Evolutionary conservation across 208 protist genomes (phyloP).

Genomic region (Histomonas meleagridis): DNA sequence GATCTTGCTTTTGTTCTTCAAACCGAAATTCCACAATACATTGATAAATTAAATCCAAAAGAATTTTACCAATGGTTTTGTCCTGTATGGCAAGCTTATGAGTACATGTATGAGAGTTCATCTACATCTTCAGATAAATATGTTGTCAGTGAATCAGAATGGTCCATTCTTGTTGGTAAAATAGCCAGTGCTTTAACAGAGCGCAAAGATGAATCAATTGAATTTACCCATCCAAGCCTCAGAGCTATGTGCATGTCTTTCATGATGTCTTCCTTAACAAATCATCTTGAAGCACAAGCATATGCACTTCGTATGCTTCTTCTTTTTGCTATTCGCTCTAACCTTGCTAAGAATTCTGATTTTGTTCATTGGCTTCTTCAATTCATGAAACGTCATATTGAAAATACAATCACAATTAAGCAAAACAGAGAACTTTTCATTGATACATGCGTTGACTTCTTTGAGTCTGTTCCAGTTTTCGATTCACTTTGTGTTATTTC

Average conservation of each 20-base stretch:
- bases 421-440: neutral
- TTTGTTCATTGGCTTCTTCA: neutral
- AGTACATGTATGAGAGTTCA: neutral
- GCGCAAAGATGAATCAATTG: neutral
- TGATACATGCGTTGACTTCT: neutral
- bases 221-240: neutral
- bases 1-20: too few species aligned
- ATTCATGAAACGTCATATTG: neutral
- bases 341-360: neutral
- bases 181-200: neutral
- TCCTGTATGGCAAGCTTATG: neutral
- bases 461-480: neutral
- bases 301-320: slow-evolving; percentile 1
- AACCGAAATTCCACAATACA: neutral
- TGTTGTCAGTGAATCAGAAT: neutral
- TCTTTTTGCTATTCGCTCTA: neutral
- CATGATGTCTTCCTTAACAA: neutral
- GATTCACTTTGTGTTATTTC: neutral
- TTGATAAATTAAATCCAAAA: neutral
- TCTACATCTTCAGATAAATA: too few species aligned
- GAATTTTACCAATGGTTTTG: slow-evolving; percentile 6
- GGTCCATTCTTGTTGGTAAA: neutral
- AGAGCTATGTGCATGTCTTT: neutral
- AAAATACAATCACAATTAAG: neutral
- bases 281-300: neutral